Evolutionary conservation across 805 yeast species (phyloP).

Genomic region (Candida caryicola): DNA sequence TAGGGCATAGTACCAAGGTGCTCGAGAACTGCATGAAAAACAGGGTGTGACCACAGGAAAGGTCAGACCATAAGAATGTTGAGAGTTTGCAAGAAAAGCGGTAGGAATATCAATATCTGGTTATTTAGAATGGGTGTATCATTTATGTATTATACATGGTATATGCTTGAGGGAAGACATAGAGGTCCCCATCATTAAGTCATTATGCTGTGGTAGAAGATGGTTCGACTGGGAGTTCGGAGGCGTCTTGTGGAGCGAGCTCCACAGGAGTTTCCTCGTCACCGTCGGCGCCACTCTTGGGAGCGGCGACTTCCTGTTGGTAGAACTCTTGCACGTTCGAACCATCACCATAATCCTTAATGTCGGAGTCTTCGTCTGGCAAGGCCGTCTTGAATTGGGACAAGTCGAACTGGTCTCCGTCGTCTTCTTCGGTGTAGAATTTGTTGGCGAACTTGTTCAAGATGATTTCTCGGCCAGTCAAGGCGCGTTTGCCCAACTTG

Average conservation of each 20-base stretch:
- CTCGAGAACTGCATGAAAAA: neutral
- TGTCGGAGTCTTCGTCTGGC: constrained; percentile 47
- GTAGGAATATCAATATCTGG: too few species aligned
- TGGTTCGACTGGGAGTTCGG: neutral
- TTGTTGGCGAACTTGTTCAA: constrained; percentile 58
- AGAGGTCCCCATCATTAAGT: neutral
- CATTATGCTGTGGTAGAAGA: neutral
- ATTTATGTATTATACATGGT: neutral
- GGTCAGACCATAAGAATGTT: too few species aligned
- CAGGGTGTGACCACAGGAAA: too few species aligned
- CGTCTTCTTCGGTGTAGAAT: constrained; percentile 52
- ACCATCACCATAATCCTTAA: constrained; percentile 78
- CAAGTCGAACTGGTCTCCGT: constrained; percentile 54
- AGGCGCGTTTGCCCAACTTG: constrained; percentile 42
- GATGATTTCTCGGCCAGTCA: constrained; percentile 69
- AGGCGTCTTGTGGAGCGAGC: neutral
- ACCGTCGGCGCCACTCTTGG: neutral
- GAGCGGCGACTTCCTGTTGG: constrained; percentile 8
- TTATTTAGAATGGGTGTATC: too few species aligned
- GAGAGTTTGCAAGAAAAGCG: too few species aligned
- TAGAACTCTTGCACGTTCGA: constrained; percentile 26
- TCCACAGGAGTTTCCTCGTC: neutral
- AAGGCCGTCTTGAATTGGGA: constrained; percentile 53
- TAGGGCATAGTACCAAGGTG: constrained; percentile 9
- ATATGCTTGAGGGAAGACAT: neutral